phyloP scores from a whole-genome alignment of 2,329 filamentous ascomycete species.

The Coniochaeta sp. region DNA sequence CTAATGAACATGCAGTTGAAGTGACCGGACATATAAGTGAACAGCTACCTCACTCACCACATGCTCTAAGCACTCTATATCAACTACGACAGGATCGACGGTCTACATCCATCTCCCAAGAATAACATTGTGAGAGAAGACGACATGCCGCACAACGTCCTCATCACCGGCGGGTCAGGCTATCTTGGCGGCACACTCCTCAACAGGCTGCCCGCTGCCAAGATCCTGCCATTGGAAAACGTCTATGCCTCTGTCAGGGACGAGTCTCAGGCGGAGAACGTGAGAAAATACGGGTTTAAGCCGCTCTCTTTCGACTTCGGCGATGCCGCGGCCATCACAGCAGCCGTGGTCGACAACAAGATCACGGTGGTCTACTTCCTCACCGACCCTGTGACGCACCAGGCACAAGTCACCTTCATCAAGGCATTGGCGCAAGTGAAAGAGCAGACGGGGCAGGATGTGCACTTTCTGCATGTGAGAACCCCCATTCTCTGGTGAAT shows the following conservation, averaged over 20 bases:
- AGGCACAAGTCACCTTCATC: conserved; percentile 32
- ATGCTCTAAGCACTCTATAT: too few relatives aligned
- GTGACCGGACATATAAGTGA: too few relatives aligned
- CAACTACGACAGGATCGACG: too few relatives aligned
- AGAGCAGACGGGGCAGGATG: conserved; percentile 31
- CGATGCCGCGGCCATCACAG: conserved; percentile 25
- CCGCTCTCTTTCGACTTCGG: conserved; percentile 32
- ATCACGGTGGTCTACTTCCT: conserved; percentile 43
- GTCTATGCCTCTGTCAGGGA: conserved; percentile 41
- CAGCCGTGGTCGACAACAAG: conserved; percentile 29
- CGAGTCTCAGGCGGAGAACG: conserved; percentile 33
- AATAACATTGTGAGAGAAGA: neutral
- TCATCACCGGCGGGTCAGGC: conserved; percentile 44
- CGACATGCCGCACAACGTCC: conserved; percentile 20
- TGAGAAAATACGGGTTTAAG: conserved; percentile 34
- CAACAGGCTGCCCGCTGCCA: conserved; percentile 24
- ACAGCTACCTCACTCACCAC: too few relatives aligned
- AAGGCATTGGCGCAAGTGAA: conserved; percentile 34
- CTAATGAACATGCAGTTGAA: too few relatives aligned
- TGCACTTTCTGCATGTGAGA: conserved; percentile 39
- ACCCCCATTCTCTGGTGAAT: neutral
- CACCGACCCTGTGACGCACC: conserved; percentile 29
- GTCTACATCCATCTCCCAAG: neutral
- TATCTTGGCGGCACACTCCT: conserved; percentile 46
- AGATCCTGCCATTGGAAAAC: conserved; percentile 32